Conservation (phyloP, 352 stramenopile genomes). For the Aphanomyces euteiches region DNA sequence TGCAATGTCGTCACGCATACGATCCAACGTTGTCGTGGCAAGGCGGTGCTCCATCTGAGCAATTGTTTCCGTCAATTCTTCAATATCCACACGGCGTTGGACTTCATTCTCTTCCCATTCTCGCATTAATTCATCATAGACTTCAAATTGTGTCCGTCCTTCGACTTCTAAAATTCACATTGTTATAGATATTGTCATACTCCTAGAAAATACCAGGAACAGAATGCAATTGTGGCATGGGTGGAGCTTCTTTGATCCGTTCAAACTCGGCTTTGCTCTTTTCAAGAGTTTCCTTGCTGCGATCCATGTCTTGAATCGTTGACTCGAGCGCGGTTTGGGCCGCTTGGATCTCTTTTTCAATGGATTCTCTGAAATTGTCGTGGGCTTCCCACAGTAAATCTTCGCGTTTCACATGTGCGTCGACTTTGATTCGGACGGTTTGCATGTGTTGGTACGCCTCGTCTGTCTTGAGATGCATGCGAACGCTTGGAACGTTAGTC, state of each 20-base stretch:
- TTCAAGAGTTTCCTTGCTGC: background rate
- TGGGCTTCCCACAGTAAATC: conserved; percentile 17
- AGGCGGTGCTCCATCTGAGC: conserved; percentile 5
- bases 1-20: background rate
- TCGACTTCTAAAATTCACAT: background rate
- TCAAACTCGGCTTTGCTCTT: background rate
- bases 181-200: background rate
- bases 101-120: conserved; percentile 19
- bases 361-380: conserved; percentile 15
- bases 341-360: conserved; percentile 1
- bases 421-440: background rate
- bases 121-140: conserved; percentile 21
- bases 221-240: conserved; percentile 2
- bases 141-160: conserved; percentile 7
- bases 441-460: conserved; percentile 21
- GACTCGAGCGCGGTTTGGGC: background rate
- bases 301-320: background rate
- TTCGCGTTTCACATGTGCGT: conserved; percentile 2
- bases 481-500: background rate
- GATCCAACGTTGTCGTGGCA: background rate
- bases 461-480: conserved; percentile 13
- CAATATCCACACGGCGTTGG: background rate
- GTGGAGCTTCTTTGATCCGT: background rate
- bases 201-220: background rate
- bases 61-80: background rate